These are phyloP conservation scores for Aspergillus pseudotamarii DNA, from an alignment of 2,329 filamentous ascomycete species.

Conservation along the genomic window DNA sequence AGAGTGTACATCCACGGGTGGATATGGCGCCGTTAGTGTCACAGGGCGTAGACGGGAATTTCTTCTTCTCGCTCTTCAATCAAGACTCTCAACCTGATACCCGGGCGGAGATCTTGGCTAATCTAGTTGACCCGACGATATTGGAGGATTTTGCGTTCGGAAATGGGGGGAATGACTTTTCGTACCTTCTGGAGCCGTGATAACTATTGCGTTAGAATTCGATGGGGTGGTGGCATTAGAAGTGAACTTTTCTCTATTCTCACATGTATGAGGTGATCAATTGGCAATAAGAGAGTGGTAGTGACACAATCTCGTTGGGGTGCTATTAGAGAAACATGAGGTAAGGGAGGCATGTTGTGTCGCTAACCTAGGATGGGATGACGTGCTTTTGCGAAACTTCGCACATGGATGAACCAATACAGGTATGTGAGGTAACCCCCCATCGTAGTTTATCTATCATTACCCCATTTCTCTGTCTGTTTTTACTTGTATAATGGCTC, in stretches of 20 bases:
- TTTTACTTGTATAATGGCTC: background rate
- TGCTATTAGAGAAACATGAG: background rate
- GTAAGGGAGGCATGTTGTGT: background rate
- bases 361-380: background rate
- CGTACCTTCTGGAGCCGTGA: constrained; percentile 15
- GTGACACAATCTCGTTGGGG: background rate
- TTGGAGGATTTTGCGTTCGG: constrained; percentile 30
- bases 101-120: constrained; percentile 25
- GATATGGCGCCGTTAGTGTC: background rate
- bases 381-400: background rate
- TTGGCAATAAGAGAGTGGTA: background rate
- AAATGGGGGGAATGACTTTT: constrained; percentile 20
- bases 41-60: constrained; percentile 12
- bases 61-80: constrained; percentile 24
- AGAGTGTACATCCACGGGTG: background rate
- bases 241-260: background rate
- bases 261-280: background rate
- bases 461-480: too few species aligned
- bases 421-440: background rate
- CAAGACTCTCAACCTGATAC: constrained; percentile 20
- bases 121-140: constrained; percentile 26
- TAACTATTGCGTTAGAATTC: background rate
- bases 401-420: background rate
- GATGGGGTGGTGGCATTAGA: background rate
- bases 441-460: background rate